Conservation (phyloP, 1,284 basidiomycete species). For the Malassezia sp. region DNA sequence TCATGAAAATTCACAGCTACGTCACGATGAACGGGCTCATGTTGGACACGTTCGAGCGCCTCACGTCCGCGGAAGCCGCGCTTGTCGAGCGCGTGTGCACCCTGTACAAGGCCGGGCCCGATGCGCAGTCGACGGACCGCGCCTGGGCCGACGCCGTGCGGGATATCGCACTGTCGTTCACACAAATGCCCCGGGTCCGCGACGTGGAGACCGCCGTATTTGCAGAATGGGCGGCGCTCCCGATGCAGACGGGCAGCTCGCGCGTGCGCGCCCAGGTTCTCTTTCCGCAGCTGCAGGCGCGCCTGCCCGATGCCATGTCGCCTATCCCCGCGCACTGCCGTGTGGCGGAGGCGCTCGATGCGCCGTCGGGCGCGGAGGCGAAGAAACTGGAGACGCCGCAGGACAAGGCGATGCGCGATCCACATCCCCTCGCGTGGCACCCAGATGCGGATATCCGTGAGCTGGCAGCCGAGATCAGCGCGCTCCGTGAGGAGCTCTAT, state of each 20-base stretch:
- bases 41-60: constrained; percentile 47
- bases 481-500: constrained; percentile 65
- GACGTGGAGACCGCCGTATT: too few species aligned
- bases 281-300: not conserved
- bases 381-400: not conserved
- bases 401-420: constrained; percentile 24
- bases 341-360: not conserved
- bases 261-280: constrained; percentile 2
- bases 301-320: constrained; percentile 2
- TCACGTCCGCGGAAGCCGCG: constrained; percentile 25
- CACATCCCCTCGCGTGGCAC: constrained; percentile 62
- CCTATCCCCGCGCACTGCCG: constrained; percentile 9
- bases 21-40: constrained; percentile 78
- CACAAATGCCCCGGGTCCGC: too few species aligned
- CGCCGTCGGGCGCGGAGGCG: not conserved
- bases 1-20: constrained; percentile 96
- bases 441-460: constrained; percentile 59
- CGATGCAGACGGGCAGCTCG: constrained; percentile 8
- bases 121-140: not conserved
- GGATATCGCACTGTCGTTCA: not conserved
- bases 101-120: constrained; percentile 8
- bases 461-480: constrained; percentile 65
- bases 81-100: constrained; percentile 28
- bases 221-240: not conserved
- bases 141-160: not conserved